Evolutionary conservation across 371 early-diverging fungal genomes (phyloP).

Genomic region (Parasitella parasitica): DNA sequence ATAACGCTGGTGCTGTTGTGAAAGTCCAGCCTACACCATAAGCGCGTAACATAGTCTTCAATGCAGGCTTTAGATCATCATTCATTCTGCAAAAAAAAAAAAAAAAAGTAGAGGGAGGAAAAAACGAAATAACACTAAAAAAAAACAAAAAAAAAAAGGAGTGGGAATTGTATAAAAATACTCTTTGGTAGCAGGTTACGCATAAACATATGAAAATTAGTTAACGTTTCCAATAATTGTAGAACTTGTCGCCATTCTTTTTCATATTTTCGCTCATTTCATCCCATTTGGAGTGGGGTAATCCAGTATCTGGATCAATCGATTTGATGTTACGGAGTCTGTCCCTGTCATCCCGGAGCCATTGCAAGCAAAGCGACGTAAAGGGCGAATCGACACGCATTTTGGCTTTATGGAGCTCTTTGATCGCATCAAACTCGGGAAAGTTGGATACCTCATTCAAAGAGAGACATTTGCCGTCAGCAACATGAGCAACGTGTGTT

Average conservation of each 20-base stretch:
- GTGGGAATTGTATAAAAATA: neutral
- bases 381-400: slow-evolving; percentile 62
- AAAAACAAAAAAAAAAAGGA: neutral
- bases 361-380: slow-evolving; percentile 52
- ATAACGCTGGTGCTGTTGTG: slow-evolving; percentile 30
- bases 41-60: slow-evolving; percentile 37
- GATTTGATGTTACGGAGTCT: slow-evolving; percentile 18
- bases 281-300: slow-evolving; percentile 68
- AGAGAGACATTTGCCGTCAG: slow-evolving; percentile 54
- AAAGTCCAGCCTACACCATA: slow-evolving; percentile 42
- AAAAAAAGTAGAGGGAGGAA: neutral
- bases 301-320: slow-evolving; percentile 38
- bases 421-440: slow-evolving; percentile 50
- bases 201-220: slow-evolving; percentile 18
- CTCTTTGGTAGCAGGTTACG: slow-evolving; percentile 6
- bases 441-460: slow-evolving; percentile 34
- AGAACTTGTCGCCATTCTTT: slow-evolving; percentile 67
- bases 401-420: slow-evolving; percentile 27
- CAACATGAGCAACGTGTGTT: slow-evolving; percentile 74
- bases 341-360: slow-evolving; percentile 42
- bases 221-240: slow-evolving; percentile 41
- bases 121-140: neutral
- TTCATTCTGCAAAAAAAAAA: neutral
- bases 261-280: slow-evolving; percentile 73
- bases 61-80: slow-evolving; percentile 15